phyloP scores from a whole-genome alignment of 441 rosid genomes.

The Gossypium schwendimanii region DNA sequence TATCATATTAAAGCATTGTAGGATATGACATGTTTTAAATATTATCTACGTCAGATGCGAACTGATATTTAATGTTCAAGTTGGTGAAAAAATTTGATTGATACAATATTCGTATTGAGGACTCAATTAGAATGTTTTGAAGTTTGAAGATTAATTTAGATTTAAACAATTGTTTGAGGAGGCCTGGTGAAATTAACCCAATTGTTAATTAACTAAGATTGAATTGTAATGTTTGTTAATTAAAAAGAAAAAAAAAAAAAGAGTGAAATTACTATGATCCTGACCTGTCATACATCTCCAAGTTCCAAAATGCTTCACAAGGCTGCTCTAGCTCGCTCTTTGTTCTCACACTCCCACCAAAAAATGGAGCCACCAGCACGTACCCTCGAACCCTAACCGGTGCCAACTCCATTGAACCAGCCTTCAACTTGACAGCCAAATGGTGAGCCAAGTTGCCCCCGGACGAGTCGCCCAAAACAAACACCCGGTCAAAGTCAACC shows the following conservation, averaged over 20 bases:
- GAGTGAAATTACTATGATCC: not conserved
- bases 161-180: not conserved
- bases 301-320: slow-evolving; percentile 40
- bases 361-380: slow-evolving; percentile 68
- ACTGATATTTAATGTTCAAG: too few relatives aligned
- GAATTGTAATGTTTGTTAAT: not conserved
- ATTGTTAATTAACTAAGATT: not conserved
- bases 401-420: slow-evolving; percentile 28
- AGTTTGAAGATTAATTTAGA: not conserved
- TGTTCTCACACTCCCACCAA: slow-evolving; percentile 69
- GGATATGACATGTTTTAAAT: too few relatives aligned
- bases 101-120: not conserved
- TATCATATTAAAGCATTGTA: too few relatives aligned
- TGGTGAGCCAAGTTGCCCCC: slow-evolving; percentile 87
- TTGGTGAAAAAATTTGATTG: too few relatives aligned
- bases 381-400: slow-evolving; percentile 70
- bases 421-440: slow-evolving; percentile 46
- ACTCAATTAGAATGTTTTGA: not conserved
- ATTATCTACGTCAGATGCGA: too few relatives aligned
- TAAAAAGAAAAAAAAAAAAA: too few relatives aligned
- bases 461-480: slow-evolving; percentile 77
- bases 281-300: slow-evolving; percentile 73
- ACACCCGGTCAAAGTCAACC: slow-evolving; percentile 58
- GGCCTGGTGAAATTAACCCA: not conserved
- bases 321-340: slow-evolving; percentile 61